Percentiles rank a stretch among this genome's conserved stretches.
Evolutionary conservation across 176 grass and related monocot species (phyloP).

Genomic region (Leersia perrieri): DNA sequence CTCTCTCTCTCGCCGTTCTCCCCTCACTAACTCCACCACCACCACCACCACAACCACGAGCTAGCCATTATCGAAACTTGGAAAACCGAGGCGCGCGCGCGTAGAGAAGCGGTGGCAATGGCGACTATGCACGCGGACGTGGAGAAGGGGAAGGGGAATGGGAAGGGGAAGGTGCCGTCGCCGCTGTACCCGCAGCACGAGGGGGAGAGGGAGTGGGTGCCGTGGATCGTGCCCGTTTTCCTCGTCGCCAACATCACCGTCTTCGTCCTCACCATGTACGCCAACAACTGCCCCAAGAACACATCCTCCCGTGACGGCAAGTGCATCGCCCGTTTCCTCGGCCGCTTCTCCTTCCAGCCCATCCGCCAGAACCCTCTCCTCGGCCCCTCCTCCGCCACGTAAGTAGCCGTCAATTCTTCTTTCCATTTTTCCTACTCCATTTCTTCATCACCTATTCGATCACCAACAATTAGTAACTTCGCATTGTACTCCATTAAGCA

Average conservation of each 20-base stretch:
- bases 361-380: conserved; percentile 85
- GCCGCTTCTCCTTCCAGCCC: conserved; percentile 79
- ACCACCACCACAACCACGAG: no score
- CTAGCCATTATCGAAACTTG: no score
- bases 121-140: conserved; percentile 47
- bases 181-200: conserved; percentile 79
- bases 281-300: conserved; percentile 81
- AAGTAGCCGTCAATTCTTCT: background rate
- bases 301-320: conserved; percentile 1
- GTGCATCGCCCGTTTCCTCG: conserved; percentile 66
- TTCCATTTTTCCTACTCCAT: no score
- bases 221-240: conserved; percentile 74
- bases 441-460: no score
- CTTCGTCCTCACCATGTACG: conserved; percentile 85
- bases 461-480: background rate
- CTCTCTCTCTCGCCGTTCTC: conserved; percentile 1
- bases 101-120: background rate
- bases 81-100: no score
- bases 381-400: conserved; percentile 82
- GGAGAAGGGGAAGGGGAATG: conserved; percentile 54
- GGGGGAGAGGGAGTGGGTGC: conserved; percentile 74
- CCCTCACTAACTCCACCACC: background rate
- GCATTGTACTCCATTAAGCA: background rate
- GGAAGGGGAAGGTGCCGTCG: conserved; percentile 47
- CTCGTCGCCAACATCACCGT: conserved; percentile 71